Base-by-base conservation (phyloP, 2,329 filamentous ascomycete genomes). In the Cryphonectria parasitica region DNA sequence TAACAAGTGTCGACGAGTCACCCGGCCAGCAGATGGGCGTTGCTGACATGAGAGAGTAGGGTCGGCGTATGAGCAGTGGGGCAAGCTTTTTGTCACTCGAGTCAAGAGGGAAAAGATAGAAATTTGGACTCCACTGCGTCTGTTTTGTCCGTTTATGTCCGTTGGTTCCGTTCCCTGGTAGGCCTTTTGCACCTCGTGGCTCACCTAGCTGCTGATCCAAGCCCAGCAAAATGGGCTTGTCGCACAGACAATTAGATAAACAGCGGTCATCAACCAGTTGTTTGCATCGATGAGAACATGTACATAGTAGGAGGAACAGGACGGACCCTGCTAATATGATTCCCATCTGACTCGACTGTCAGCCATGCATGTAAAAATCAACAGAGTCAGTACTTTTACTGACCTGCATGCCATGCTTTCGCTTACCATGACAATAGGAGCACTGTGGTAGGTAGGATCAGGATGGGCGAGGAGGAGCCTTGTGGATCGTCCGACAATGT, bases 151-250 rank as follows among this genome's bases (percentile, higher is more conserved):
- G 39, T 49, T 10, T 17, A 45, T 49, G 45, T 49, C 45, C 45
- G 45, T 49, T 19, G 45, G 45, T n/a, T 49, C 45, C 52, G n/a
- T 13, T 56, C n/a, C n/a, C 52, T 28, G 1, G 25, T 56, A n/a
- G 52, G 11, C 52, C 17, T 56, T 28, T 56, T 5, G 52, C 52
- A 54, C 54, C 54, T 58, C 54, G 54, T 58, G 54, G 54, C 54
- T 58, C 54, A 13, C 22, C 5, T 58, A 58, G 54, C 28, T 58
- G 54, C 52, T 28, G 52, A 15, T 28, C n/a, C 11, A 25, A 31
- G 25, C 54, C 25, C 54, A 13, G 3, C 25, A 17, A 19, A 49
- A 49, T n/a, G 13, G 25, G 2, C 13, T 31, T 17, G 54, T 31
- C 54, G 28, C 54, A 58, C 25, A 25, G 54, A 58, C 54, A 15